Conservation (phyloP, 345 rosid species). For the Mallotus nudiflorus region DNA sequence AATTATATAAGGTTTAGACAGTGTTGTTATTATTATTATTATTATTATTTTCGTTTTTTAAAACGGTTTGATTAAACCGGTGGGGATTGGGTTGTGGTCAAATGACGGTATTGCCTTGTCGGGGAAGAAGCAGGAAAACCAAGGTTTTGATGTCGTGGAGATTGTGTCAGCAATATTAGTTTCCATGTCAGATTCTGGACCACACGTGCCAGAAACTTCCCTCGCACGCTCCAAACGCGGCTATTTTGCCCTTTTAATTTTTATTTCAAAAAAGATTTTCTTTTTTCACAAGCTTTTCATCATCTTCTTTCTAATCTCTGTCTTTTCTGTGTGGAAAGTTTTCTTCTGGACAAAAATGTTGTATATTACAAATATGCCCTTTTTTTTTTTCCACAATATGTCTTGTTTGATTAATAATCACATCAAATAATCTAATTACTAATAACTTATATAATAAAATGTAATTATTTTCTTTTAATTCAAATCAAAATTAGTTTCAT, state of each 20-base stretch:
- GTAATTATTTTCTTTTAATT: too few species aligned
- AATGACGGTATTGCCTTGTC: conserved; percentile 33
- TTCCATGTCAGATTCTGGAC: background rate
- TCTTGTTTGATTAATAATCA: too few species aligned
- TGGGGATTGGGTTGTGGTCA: conserved; percentile 10
- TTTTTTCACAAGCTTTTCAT: conserved; percentile 12
- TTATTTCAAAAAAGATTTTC: background rate
- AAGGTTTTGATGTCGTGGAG: conserved; percentile 34
- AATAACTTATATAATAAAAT: too few species aligned
- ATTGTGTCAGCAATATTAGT: conserved; percentile 36
- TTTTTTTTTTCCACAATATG: too few species aligned
- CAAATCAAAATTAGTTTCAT: too few species aligned
- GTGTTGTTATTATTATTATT: too few species aligned
- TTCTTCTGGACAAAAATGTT: background rate
- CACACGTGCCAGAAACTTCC: conserved; percentile 23
- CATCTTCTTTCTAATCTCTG: background rate
- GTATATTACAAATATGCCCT: background rate
- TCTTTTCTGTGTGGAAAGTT: conserved; percentile 1
- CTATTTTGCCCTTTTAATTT: background rate
- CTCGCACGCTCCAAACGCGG: conserved; percentile 26
- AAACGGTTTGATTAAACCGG: conserved; percentile 11
- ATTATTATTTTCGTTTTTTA: too few species aligned
- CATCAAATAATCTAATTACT: too few species aligned
- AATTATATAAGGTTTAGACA: background rate
- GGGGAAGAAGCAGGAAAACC: conserved; percentile 24